These are phyloP conservation scores for Prototheca wickerhamii DNA, from an alignment of 163 green algal species.

Conservation along the genomic window DNA sequence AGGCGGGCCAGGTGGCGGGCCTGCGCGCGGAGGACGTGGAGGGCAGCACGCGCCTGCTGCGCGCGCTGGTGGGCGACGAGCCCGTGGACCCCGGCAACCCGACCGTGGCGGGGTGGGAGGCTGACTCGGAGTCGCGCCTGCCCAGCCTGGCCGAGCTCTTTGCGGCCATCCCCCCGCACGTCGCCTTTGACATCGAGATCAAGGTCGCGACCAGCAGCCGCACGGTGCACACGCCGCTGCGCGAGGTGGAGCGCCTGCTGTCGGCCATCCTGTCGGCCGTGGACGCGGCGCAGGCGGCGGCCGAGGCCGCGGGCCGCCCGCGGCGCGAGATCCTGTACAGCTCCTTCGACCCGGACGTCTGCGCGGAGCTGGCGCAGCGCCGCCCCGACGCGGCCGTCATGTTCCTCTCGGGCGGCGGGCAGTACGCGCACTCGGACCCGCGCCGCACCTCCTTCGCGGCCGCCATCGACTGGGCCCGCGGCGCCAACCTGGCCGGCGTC, in stretches of 20 bases:
- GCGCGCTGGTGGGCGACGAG: constrained; percentile 6
- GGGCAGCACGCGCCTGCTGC: constrained; percentile 3
- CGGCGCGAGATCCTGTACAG: constrained; percentile 54
- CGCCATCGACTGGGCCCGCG: constrained; percentile 45
- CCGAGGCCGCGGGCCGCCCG: not conserved
- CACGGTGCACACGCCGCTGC: constrained; percentile 33
- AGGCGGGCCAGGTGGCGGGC: not conserved
- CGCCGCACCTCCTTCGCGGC: constrained; percentile 51
- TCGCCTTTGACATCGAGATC: constrained; percentile 77
- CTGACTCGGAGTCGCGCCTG: constrained; percentile 2
- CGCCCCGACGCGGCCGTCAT: constrained; percentile 44
- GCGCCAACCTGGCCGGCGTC: constrained; percentile 40
- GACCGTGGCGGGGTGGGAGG: constrained; percentile 21
- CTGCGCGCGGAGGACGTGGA: not conserved
- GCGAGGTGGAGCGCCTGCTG: constrained; percentile 56
- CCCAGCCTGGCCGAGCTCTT: constrained; percentile 36
- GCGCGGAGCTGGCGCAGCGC: constrained; percentile 34
- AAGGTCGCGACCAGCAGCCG: constrained; percentile 65
- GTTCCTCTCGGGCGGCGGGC: constrained; percentile 57
- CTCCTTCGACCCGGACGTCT: constrained; percentile 76
- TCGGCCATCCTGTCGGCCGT: constrained; percentile 36
- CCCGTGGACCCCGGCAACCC: constrained; percentile 1
- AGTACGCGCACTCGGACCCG: constrained; percentile 46
- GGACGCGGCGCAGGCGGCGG: constrained; percentile 1
- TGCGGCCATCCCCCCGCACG: constrained; percentile 27